phyloP scores from a whole-genome alignment of 257 asterid species.

The Jaltomata sinuosa region DNA sequence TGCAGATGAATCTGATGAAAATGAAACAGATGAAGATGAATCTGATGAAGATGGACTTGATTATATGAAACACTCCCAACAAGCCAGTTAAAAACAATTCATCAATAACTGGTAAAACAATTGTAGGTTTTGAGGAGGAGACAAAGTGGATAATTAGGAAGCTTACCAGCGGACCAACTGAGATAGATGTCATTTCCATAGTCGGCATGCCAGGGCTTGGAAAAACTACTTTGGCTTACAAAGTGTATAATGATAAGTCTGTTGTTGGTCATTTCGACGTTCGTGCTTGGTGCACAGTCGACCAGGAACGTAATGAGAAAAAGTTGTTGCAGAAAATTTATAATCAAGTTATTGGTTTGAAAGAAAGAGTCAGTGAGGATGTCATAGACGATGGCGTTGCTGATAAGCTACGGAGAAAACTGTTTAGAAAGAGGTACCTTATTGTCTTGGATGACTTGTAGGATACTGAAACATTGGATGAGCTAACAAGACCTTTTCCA shows the following conservation, averaged over 20 bases:
- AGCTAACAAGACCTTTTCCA: not conserved
- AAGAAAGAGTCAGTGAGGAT: not conserved
- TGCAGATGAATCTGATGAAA: too few species aligned
- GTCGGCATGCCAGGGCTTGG: not conserved
- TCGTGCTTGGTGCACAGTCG: constrained; percentile 3
- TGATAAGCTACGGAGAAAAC: not conserved
- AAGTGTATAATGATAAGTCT: not conserved
- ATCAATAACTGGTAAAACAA: not conserved
- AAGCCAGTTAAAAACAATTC: not conserved
- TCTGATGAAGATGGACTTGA: too few species aligned
- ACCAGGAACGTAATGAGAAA: not conserved
- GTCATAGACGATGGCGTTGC: not conserved
- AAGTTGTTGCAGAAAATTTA: not conserved
- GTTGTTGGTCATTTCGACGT: not conserved
- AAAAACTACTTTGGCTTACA: not conserved
- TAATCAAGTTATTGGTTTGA: not conserved
- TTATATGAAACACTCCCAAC: not conserved
- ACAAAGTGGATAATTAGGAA: not conserved
- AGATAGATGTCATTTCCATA: not conserved
- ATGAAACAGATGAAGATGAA: too few species aligned
- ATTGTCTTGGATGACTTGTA: constrained; percentile 19
- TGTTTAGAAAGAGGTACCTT: not conserved
- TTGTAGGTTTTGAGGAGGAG: not conserved
- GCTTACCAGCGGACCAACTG: not conserved
- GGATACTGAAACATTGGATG: constrained; percentile 8